phyloP scores from a whole-genome alignment of 2,329 filamentous ascomycete species.

The Huntiella omanensis region DNA sequence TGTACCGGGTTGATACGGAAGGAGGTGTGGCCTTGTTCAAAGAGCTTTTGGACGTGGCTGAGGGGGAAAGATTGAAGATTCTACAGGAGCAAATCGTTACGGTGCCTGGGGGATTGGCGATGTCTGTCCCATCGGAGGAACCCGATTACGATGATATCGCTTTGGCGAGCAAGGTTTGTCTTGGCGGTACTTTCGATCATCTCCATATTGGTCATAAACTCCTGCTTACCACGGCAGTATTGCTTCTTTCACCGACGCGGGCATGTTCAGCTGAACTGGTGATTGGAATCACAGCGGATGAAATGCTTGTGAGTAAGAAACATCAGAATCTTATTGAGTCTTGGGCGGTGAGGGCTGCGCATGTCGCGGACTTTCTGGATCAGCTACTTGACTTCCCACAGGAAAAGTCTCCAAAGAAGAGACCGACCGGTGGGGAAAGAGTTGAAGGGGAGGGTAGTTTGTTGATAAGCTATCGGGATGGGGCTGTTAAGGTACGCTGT shows the following conservation, averaged over 20 bases:
- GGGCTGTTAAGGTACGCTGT: conserved; percentile 49
- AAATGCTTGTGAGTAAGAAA: conserved; percentile 75
- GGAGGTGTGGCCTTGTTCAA: conserved; percentile 39
- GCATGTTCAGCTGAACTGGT: conserved; percentile 36
- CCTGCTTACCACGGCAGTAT: conserved; percentile 70
- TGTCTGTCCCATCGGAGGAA: neutral
- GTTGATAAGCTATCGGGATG: conserved; percentile 35
- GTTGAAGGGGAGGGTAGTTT: conserved; percentile 10
- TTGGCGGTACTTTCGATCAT: conserved; percentile 93
- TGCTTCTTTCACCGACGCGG: conserved; percentile 35
- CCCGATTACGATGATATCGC: too few relatives aligned
- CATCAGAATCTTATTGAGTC: conserved; percentile 62
- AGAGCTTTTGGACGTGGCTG: conserved; percentile 27
- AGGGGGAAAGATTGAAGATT: conserved; percentile 25
- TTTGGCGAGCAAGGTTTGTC: conserved; percentile 32
- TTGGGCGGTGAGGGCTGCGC: conserved; percentile 56
- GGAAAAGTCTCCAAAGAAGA: conserved; percentile 9
- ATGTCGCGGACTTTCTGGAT: conserved; percentile 52
- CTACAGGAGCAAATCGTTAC: conserved; percentile 30
- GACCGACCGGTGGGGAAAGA: too few relatives aligned
- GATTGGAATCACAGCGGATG: conserved; percentile 76
- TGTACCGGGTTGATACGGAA: conserved; percentile 50
- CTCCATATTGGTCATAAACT: conserved; percentile 90
- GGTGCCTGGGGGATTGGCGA: conserved; percentile 30
- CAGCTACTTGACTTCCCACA: conserved; percentile 15